Percentiles rank a stretch among this genome's conserved stretches.
phyloP scores from a whole-genome alignment of 1,284 basidiomycete genomes.

The Ustilago tritici region DNA sequence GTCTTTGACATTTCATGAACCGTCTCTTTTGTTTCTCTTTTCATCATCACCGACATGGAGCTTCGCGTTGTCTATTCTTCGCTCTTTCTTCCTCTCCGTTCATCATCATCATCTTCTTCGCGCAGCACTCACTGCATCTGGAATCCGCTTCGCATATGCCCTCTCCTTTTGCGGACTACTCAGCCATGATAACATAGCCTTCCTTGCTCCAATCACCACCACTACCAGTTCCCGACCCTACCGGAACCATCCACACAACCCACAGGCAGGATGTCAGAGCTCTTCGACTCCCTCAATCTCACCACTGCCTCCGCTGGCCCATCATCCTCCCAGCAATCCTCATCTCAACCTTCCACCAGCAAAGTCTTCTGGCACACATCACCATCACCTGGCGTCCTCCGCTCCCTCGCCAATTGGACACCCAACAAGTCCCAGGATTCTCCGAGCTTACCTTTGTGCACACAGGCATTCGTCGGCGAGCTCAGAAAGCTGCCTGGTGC shows the following conservation, averaged over 20 bases:
- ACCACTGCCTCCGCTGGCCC: conserved; percentile 29
- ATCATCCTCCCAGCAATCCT: conserved; percentile 45
- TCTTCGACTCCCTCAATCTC: conserved; percentile 54
- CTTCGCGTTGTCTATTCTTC: neutral
- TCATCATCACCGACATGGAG: conserved; percentile 1
- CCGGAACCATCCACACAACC: neutral
- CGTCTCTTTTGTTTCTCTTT: conserved; percentile 6
- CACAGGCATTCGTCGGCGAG: conserved; percentile 52
- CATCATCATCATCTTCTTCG: neutral
- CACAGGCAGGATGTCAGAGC: conserved; percentile 41
- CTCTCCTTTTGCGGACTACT: neutral
- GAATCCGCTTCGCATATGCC: neutral
- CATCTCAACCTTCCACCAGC: conserved; percentile 46
- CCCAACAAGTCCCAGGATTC: conserved; percentile 44
- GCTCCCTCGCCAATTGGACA: conserved; percentile 33
- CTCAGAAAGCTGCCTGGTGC: conserved; percentile 42
- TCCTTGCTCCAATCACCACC: neutral
- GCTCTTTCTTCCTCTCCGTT: neutral
- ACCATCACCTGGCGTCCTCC: conserved; percentile 42
- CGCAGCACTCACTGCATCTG: neutral
- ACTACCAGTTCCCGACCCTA: neutral
- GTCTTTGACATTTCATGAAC: neutral
- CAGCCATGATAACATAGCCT: conserved; percentile 27
- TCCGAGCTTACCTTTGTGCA: conserved; percentile 42
- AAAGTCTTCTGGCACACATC: conserved; percentile 56